Conservation (phyloP, 2,329 filamentous ascomycete genomes). For the Scleromitrula shiraiana region DNA sequence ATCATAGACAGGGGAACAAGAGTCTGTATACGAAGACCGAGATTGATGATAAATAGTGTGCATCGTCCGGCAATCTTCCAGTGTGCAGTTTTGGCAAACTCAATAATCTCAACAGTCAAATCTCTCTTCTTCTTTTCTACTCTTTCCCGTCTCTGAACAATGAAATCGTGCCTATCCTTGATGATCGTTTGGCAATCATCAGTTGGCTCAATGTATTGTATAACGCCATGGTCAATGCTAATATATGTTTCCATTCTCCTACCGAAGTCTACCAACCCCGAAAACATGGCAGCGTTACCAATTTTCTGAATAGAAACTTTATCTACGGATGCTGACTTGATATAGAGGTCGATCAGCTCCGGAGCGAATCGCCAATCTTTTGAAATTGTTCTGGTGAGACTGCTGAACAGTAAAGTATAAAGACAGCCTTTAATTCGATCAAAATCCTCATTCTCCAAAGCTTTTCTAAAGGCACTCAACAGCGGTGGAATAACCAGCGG, state of each 20-base stretch:
- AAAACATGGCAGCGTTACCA: slow-evolving; percentile 71
- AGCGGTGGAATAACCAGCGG: slow-evolving; percentile 86
- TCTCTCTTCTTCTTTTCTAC: slow-evolving; percentile 80
- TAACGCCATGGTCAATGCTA: slow-evolving; percentile 62
- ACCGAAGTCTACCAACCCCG: slow-evolving; percentile 77
- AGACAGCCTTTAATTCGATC: slow-evolving; percentile 91
- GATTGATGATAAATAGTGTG: slow-evolving; percentile 80
- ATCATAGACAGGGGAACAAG: slow-evolving; percentile 77
- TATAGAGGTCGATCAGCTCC: slow-evolving; percentile 80
- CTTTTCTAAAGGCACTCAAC: slow-evolving; percentile 67
- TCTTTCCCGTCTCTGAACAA: slow-evolving; percentile 63
- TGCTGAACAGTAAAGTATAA: slow-evolving; percentile 85
- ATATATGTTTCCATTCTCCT: slow-evolving; percentile 82
- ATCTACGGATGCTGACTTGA: slow-evolving; percentile 81
- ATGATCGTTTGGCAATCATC: slow-evolving; percentile 39
- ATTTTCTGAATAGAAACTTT: slow-evolving; percentile 92
- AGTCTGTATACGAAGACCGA: slow-evolving; percentile 85
- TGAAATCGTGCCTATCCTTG: slow-evolving; percentile 60
- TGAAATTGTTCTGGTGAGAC: slow-evolving; percentile 76
- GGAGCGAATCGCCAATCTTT: slow-evolving; percentile 95
- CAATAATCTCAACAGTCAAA: slow-evolving; percentile 73
- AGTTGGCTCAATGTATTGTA: slow-evolving; percentile 39
- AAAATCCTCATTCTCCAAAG: slow-evolving; percentile 72
- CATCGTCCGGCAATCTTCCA: slow-evolving; percentile 95
- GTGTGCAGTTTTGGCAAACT: slow-evolving; percentile 70